Conservation (phyloP, 352 stramenopile genomes). For the Phytophthora kernoviae region DNA sequence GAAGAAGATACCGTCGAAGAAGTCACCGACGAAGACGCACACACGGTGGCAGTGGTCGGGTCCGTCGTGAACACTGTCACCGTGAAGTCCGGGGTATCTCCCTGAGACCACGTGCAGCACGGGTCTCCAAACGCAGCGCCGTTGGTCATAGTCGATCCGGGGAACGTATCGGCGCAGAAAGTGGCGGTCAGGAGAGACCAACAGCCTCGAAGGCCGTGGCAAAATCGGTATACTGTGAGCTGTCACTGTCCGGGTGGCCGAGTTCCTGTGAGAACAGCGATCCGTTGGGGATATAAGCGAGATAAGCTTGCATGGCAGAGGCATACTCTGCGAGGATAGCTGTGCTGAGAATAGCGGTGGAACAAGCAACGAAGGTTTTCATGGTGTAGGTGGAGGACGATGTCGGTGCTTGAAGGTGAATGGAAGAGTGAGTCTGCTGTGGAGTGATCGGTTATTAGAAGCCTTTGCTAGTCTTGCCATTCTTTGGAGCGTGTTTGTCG, state of each 20-base stretch:
- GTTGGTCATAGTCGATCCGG: slow-evolving; percentile 12
- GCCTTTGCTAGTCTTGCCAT: background rate
- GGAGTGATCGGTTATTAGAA: background rate
- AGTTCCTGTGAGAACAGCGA: slow-evolving; percentile 29
- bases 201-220: slow-evolving; percentile 26
- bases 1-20: background rate
- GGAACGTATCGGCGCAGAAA: slow-evolving; percentile 5
- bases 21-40: background rate
- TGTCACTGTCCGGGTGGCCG: slow-evolving; percentile 24
- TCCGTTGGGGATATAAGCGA: slow-evolving; percentile 36
- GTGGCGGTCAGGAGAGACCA: slow-evolving; percentile 7
- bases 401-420: background rate
- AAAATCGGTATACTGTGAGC: slow-evolving; percentile 28
- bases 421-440: background rate
- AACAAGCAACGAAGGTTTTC: slow-evolving; percentile 2
- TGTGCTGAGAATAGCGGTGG: background rate
- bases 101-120: slow-evolving; percentile 37
- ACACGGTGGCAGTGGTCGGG: slow-evolving; percentile 8
- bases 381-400: background rate
- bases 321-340: background rate
- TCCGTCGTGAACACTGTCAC: slow-evolving; percentile 15
- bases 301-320: slow-evolving; percentile 3
- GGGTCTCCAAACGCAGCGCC: slow-evolving; percentile 39
- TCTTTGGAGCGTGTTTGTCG: background rate
- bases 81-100: slow-evolving; percentile 23